Evolutionary conservation across 192 early-diverging fungal genomes (phyloP), one percentile per base, ranked within the genome.

Genomic region (Entophlyctis luteolus): DNA sequence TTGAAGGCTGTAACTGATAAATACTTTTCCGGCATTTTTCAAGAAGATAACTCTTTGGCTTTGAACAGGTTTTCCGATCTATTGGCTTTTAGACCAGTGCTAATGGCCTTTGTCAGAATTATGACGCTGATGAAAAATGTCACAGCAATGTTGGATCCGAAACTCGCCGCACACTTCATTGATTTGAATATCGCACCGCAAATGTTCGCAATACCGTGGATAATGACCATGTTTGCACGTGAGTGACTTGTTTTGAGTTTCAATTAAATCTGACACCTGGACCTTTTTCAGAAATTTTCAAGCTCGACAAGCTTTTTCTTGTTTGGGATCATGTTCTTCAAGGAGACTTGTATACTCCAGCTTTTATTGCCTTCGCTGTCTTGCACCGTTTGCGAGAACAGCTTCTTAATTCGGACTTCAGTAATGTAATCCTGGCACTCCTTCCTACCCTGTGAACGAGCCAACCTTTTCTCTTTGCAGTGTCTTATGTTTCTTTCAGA

Each of bases 151-250:
- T 86, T 88, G 70, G 90, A 92, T 71, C 88, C 90, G 1, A 84
- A 87, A 54, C 74, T 92, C 0, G 84, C 89, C 0, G 72, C 67
- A 28, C 87, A 90, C 67, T 55, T 91, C 36, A 67, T 77, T 33
- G 70, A 62, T 23, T 84, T 90, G 53, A 84, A 82, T 0, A 84
- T 89, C 55, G 69, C 77, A 4, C 88, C 89, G 10, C 84, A 91
- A 29, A 72, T 92, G 23, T 92, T 87, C 70, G 90, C 89, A 3
- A 88, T 92, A 33, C 85, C 87, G 31, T 92, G 90, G 73, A 88
- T 92, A 62, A 79, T 92, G 76, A 92, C 90, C 0, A 59, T 92
- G 27, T 92, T 89, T 70, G 88, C 90, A 5, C 89, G 88, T 88
- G 82, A 87, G 78, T 73, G 50, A 47, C 16, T 55, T 50, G 14